These are phyloP conservation scores for Alternaria sp. DNA, from an alignment of 2,329 filamentous ascomycete species.

Conservation along the genomic window DNA sequence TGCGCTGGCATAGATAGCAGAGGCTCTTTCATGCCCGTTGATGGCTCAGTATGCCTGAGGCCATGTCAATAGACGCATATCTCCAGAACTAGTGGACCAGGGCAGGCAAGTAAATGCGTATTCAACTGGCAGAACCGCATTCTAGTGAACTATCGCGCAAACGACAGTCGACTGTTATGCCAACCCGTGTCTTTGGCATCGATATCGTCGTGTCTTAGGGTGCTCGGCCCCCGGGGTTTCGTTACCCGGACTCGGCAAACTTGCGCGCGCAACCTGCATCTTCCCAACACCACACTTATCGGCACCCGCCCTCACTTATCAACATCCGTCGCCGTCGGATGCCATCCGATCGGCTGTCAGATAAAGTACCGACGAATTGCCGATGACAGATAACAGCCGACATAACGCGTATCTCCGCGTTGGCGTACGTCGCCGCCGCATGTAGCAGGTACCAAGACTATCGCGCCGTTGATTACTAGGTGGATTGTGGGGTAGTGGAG, in stretches of 20 bases:
- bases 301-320: neutral
- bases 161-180: too few species aligned
- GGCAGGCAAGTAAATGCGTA: too few species aligned
- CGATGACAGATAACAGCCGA: constrained; percentile 1
- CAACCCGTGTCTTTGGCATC: too few species aligned
- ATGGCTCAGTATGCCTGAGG: too few species aligned
- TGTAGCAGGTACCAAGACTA: constrained; percentile 10
- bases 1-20: too few species aligned
- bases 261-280: neutral
- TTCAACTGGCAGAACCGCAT: too few species aligned
- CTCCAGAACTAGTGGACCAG: too few species aligned
- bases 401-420: neutral
- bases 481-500: neutral
- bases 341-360: neutral
- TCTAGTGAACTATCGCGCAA: too few species aligned
- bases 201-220: too few species aligned
- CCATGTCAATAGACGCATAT: too few species aligned
- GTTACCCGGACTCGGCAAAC: neutral
- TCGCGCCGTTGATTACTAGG: neutral
- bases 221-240: neutral
- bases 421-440: neutral
- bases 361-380: neutral
- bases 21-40: too few species aligned
- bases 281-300: neutral
- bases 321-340: neutral